Evolutionary conservation across 192 early-diverging fungal species (phyloP), one percentile per base, ranked within the genome.

Genomic region (Podila epigama): DNA sequence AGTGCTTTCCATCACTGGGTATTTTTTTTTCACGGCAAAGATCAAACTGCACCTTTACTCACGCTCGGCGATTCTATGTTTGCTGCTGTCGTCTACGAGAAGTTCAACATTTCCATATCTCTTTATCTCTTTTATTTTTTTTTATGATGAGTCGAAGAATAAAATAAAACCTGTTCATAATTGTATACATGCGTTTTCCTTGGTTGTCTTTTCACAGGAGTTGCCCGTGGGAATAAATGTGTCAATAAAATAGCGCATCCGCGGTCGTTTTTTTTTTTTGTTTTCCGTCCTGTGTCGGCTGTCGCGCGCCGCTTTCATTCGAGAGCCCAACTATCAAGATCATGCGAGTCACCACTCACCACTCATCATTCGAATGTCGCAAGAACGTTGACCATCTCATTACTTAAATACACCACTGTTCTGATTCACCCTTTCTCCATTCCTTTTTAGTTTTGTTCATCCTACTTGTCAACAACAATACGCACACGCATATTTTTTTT

Each of bases 21-120:
- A 60, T 77, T 77, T 77, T 77, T 77, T 77, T 77, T 77, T 77
- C 73, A 77, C 73, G 73, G 73, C 73, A 63, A 64, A 77, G 73
- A 77, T 33, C 55, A 77, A 77, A 61, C 42, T 54, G 73, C 27
- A 64, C 66, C 73, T 77, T 77, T 77, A 77, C 65, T 77, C 73
- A 77, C 73, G 65, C 59, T 53, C 65, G 65, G 73, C 34, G 57
- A 41, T 36, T 31, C 66, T 54, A 20, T 35, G 68, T 77, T 48
- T 68, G 34, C 73, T 51, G 70, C 37, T 62, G 60, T 68, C 65
- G 73, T 77, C 73, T 77, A 77, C 73, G 73, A 77, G 73, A 77
- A 68, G 65, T 68, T 68, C 73, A 37, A 77, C 64, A 77, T 77
- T 33, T 25, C 42, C 10, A 29, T 33, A 16, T 16, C 6, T 67